These are phyloP conservation scores for Pichia rugopelliculosa DNA, from an alignment of 805 yeast species.

Conservation along the genomic window DNA sequence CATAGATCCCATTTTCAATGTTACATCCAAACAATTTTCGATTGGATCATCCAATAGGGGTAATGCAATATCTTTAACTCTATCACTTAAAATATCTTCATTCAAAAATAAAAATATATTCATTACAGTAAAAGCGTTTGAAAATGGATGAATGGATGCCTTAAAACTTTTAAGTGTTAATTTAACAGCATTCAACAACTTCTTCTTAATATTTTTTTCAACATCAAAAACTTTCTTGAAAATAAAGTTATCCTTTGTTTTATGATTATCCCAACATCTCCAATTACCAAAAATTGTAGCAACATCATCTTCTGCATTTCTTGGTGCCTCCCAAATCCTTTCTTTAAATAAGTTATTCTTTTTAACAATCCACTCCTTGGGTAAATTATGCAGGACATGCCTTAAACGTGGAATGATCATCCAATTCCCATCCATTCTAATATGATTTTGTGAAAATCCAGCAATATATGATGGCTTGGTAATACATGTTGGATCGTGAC, in stretches of 20 bases:
- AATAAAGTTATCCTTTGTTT: constrained; percentile 48
- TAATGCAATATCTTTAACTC: constrained; percentile 13
- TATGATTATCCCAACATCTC: constrained; percentile 88
- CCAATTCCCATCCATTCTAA: constrained; percentile 83
- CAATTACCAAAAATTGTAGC: constrained; percentile 59
- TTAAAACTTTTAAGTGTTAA: constrained; percentile 12
- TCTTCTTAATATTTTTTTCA: constrained; percentile 10
- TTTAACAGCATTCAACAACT: constrained; percentile 3
- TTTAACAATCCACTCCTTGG: constrained; percentile 40
- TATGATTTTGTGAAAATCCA: constrained; percentile 63
- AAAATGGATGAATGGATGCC: constrained; percentile 19
- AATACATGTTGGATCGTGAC: constrained; percentile 82
- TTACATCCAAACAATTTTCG: constrained; percentile 17
- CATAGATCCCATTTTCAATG: constrained; percentile 15
- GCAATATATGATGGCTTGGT: constrained; percentile 83
- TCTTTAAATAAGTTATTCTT: constrained; percentile 28
- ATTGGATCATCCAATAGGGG: constrained; percentile 13
- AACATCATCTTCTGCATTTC: constrained; percentile 47
- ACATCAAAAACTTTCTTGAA: constrained; percentile 44
- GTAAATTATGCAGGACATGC: constrained; percentile 57
- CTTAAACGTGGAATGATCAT: constrained; percentile 71
- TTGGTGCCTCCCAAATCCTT: constrained; percentile 38
- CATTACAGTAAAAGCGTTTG: constrained; percentile 13
- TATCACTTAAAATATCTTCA: constrained; percentile 9
- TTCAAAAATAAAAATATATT: constrained; percentile 13